phyloP scores from a whole-genome alignment of 208 protist genomes.

The Acanthamoeba royreba region DNA sequence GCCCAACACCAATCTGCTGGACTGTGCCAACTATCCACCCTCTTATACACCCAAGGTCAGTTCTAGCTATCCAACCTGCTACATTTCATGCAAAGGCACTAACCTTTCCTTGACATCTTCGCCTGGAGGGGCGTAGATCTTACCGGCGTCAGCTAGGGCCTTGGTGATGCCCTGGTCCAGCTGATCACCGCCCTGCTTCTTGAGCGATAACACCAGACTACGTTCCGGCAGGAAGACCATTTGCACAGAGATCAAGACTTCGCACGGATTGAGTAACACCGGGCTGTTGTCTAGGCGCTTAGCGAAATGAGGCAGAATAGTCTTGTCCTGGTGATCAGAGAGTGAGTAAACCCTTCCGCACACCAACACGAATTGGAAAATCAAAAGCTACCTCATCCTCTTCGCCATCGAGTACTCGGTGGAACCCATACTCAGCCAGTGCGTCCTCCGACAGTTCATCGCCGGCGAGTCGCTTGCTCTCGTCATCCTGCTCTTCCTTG shows the following conservation, averaged over 20 bases:
- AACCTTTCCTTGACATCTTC: neutral
- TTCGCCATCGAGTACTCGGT: neutral
- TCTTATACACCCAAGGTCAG: neutral
- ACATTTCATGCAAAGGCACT: neutral
- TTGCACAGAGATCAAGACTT: neutral
- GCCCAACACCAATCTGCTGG: neutral
- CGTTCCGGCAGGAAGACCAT: neutral
- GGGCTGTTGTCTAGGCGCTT: slow-evolving; percentile 3
- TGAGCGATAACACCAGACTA: neutral
- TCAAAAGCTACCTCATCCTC: neutral
- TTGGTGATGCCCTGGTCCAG: neutral
- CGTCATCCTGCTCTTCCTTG: slow-evolving; percentile 22
- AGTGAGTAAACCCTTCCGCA: neutral
- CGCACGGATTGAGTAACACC: neutral
- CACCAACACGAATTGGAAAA: neutral
- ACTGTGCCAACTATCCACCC: neutral
- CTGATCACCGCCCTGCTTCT: neutral
- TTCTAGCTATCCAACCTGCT: neutral
- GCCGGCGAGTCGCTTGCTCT: neutral
- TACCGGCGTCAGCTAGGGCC: neutral
- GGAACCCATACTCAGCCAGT: neutral
- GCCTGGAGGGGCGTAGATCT: neutral
- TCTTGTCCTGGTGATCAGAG: neutral
- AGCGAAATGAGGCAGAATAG: neutral
- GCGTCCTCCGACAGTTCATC: neutral